Base-by-base conservation (phyloP, 176 grass and related monocot genomes). In the Leersia perrieri region DNA sequence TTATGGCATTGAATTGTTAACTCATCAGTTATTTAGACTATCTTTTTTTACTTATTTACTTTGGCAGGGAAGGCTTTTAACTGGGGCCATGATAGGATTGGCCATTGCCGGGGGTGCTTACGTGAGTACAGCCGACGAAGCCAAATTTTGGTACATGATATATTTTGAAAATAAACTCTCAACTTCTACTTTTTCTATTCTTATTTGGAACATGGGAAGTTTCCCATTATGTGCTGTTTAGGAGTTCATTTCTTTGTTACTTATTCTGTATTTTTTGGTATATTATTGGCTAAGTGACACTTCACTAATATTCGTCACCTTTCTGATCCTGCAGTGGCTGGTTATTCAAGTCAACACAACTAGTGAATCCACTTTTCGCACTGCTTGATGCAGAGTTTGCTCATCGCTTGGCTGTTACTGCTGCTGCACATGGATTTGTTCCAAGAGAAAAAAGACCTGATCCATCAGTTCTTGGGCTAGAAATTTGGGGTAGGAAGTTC, bases 21-120 rank as follows among this genome's bases (percentile, higher is more conserved):
- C 65, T 71, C 22, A 38, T 58, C 82, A 68, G 74, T 30, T 44
- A 45, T 73, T 36, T 44, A n/a, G n/a, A n/a, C 26, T 79, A 0
- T 58, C 72, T 30, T 11, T 73, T 55, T 70, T 87, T 3, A 9
- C 63, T 80, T 34, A 75, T 3, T 58, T 55, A 16, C 69, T 83
- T 34, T 79, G 42, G 12, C 82, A 99, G 96, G 96, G 93, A 67
- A 99, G 88, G 89, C 77, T 99, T 76, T 88, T 99, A 72, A 91
- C 92, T 68, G 90, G 93, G 33, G 87, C 90, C 28, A 78, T 93
- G 92, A 95, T 95, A 80, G 93, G 92, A 4, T 57, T 99, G 49
- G 87, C 78, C 28, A 95, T 99, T 89, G 96, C 84, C 23, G 96
- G 96, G 83, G 93, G 96, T 83, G 88, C 92, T 88, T 99, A 99